These are phyloP conservation scores for Micractinium sp. DNA, from an alignment of 139 green algal species.

Conservation along the genomic window DNA sequence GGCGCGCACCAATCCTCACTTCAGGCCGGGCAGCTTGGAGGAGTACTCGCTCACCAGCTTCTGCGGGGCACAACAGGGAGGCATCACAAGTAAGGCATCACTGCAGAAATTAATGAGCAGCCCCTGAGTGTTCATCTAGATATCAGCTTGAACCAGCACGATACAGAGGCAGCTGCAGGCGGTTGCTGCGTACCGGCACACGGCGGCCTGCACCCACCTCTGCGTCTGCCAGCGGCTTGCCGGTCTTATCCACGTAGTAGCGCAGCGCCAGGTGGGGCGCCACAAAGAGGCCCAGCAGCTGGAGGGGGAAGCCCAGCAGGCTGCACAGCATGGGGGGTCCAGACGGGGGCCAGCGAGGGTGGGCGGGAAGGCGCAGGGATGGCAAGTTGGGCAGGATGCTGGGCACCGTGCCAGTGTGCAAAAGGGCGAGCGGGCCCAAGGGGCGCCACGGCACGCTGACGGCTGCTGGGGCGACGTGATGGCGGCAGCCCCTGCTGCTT, in stretches of 20 bases:
- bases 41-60: constrained; percentile 32
- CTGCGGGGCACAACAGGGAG: background rate
- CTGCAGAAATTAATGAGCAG: too few species aligned
- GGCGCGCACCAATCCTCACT: background rate
- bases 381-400: background rate
- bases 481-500: background rate
- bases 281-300: constrained; percentile 66
- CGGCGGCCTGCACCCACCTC: background rate
- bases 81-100: background rate
- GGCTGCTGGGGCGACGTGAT: too few species aligned
- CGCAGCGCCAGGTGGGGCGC: constrained; percentile 41
- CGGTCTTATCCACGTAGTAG: constrained; percentile 31
- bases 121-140: too few species aligned
- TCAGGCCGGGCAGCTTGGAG: constrained; percentile 59
- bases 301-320: constrained; percentile 70
- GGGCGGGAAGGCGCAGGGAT: background rate
- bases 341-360: background rate
- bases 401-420: background rate
- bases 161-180: too few species aligned
- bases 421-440: background rate
- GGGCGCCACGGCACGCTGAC: too few species aligned
- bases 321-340: constrained; percentile 9
- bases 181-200: too few species aligned
- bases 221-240: background rate
- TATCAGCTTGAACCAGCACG: too few species aligned